Conservation (phyloP, 768 basidiomycete genomes). For the Lyophyllum atratum region DNA sequence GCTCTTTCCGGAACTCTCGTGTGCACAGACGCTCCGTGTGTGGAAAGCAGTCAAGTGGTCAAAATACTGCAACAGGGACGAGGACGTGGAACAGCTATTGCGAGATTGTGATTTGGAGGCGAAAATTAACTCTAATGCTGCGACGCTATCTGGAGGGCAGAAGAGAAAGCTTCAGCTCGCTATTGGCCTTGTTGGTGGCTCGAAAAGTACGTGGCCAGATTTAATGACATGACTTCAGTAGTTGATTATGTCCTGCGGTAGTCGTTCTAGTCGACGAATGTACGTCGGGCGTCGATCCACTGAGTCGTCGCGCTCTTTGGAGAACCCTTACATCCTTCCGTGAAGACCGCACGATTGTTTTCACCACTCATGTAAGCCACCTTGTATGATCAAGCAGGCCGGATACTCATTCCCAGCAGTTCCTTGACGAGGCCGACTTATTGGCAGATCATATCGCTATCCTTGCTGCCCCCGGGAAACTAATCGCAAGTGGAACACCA, state of each 20-base stretch:
- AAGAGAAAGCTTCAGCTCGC: slow-evolving; percentile 85
- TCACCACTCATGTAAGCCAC: slow-evolving; percentile 72
- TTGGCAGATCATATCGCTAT: slow-evolving; percentile 78
- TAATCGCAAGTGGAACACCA: slow-evolving; percentile 74
- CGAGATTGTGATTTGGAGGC: slow-evolving; percentile 72
- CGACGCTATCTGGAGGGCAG: slow-evolving; percentile 75
- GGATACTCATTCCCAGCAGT: slow-evolving; percentile 35
- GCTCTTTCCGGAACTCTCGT: slow-evolving; percentile 73
- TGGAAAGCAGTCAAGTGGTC: slow-evolving; percentile 76
- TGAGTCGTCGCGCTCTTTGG: slow-evolving; percentile 80
- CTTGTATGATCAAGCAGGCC: neutral
- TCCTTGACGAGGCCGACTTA: slow-evolving; percentile 79
- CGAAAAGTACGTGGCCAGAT: slow-evolving; percentile 51
- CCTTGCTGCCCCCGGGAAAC: slow-evolving; percentile 71
- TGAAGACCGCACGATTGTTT: slow-evolving; percentile 66
- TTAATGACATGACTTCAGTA: neutral
- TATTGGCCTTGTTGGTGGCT: slow-evolving; percentile 76
- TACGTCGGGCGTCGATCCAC: slow-evolving; percentile 81
- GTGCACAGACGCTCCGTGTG: slow-evolving; percentile 69
- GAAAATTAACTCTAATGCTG: slow-evolving; percentile 68
- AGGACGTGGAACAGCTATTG: slow-evolving; percentile 66
- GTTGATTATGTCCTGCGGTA: slow-evolving; percentile 13
- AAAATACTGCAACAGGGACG: slow-evolving; percentile 41
- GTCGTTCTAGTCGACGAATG: slow-evolving; percentile 68
- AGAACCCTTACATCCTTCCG: slow-evolving; percentile 68